Base-by-base conservation (phyloP, 768 basidiomycete species). In the Psilocybe tampanensis region DNA sequence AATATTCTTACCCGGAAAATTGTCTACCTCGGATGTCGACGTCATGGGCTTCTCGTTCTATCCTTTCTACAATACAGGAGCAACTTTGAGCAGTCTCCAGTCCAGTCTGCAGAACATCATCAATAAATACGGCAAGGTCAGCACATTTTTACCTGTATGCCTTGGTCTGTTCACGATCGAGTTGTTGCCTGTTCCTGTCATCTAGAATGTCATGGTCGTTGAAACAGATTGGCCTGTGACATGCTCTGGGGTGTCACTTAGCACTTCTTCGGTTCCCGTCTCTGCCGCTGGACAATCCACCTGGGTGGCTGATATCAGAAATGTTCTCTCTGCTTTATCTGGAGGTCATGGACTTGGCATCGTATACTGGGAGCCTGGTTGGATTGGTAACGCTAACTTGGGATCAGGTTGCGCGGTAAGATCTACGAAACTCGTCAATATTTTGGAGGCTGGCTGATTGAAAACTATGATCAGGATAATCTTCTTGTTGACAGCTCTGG, bases 331-430 rank as follows among this genome's bases (percentile, higher is more conserved):
- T 18, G 71, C 67, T 3, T 60, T 86, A 2, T 72, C 80, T n/a
- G 79, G 80, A 9, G 77, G 81, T 8, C 80, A 76, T 67, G 78
- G 77, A 9, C 64, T 76, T 41, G 78, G 79, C 3, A 74, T 81
- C 61, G 76, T 81, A n/a, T 86, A 86, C 64, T 88, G 85, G 86
- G 85, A 88, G 61, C 85, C 85, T 19, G 84, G 75, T 44, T 88
- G 86, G 85, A 74, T 86, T 47, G 84, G 83, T 2, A 84, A 77
- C 57, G 84, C 82, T 13, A 73, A 68, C 22, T 60, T 79, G 47
- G 78, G 78, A 22, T 79, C 79, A 41, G 66, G 68, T 24, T 79
- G 79, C 45, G 58, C 74, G 41, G 79, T 79, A 68, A 55, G 71
- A 62, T 47, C 3, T 21, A 22, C 19, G 17, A 22, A 15, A 34